Conservation (phyloP, 768 basidiomycete genomes). For the Chalciporus piperatus region DNA sequence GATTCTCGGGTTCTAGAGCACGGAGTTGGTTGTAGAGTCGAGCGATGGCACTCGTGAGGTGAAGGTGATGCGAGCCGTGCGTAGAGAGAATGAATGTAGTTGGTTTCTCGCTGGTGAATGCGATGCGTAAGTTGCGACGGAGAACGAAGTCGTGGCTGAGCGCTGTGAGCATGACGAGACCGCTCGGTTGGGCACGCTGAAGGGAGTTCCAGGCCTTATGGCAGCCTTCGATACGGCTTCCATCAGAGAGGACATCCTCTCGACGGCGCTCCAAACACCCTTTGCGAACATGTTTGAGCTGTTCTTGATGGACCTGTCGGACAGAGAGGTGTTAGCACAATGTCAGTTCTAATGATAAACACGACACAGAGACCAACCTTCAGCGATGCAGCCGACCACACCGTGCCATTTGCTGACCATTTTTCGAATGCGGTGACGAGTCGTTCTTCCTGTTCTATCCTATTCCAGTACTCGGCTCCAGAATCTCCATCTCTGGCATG, state of each 20-base stretch:
- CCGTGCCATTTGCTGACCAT: slow-evolving; percentile 8
- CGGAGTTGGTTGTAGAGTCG: slow-evolving; percentile 12
- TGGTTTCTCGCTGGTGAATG: background rate
- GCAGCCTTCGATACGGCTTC: slow-evolving; percentile 28
- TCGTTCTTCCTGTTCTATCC: slow-evolving; percentile 14
- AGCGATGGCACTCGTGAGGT: slow-evolving; percentile 16
- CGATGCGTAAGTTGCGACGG: slow-evolving; percentile 17
- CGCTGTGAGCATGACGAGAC: slow-evolving; percentile 14
- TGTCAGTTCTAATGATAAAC: background rate
- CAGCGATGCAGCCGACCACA: slow-evolving; percentile 19
- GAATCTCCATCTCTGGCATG: background rate
- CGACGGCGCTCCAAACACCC: slow-evolving; percentile 23
- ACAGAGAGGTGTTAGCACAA: background rate
- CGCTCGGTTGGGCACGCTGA: slow-evolving; percentile 18
- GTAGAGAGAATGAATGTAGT: slow-evolving; percentile 11
- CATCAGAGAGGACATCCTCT: slow-evolving; percentile 22
- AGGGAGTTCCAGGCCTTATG: slow-evolving; percentile 31
- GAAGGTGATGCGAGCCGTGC: slow-evolving; percentile 25
- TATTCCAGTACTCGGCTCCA: slow-evolving; percentile 15
- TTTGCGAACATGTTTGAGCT: slow-evolving; percentile 27
- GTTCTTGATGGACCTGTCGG: slow-evolving; percentile 24
- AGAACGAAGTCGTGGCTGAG: slow-evolving; percentile 24
- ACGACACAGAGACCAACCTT: slow-evolving; percentile 10
- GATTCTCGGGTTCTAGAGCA: background rate
- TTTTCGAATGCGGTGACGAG: slow-evolving; percentile 11